phyloP scores from a whole-genome alignment of 1,284 basidiomycete genomes.

The Marasmius sp. region DNA sequence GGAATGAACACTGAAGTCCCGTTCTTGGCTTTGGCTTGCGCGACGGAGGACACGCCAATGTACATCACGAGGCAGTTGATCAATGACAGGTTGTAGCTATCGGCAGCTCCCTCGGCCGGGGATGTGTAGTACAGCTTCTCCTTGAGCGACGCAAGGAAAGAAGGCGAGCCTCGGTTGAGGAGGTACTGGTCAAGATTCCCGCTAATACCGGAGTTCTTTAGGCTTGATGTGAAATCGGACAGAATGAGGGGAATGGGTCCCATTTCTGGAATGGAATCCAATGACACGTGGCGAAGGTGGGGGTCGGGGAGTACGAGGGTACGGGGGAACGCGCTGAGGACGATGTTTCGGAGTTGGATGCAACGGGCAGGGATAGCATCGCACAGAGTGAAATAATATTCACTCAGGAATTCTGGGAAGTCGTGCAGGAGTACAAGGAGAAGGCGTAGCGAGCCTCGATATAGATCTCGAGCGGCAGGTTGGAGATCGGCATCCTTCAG shows the following conservation, averaged over 20 bases:
- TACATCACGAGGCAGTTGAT: conserved; percentile 96
- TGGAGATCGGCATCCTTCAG: conserved; percentile 81
- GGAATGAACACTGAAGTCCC: conserved; percentile 79
- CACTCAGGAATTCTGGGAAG: conserved; percentile 97
- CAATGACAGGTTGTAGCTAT: conserved; percentile 85
- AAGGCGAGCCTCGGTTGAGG: conserved; percentile 63
- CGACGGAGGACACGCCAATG: conserved; percentile 87
- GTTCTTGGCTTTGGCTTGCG: conserved; percentile 79
- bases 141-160: conserved; percentile 79
- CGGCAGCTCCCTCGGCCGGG: conserved; percentile 48
- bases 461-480: conserved; percentile 84
- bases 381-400: conserved; percentile 95
- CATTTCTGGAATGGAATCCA: conserved; percentile 83
- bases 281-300: conserved; percentile 68
- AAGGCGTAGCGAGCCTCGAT: conserved; percentile 90
- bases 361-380: conserved; percentile 92
- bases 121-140: conserved; percentile 68
- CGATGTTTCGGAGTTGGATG: conserved; percentile 95
- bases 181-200: conserved; percentile 82
- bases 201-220: conserved; percentile 80
- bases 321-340: conserved; percentile 96
- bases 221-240: conserved; percentile 84
- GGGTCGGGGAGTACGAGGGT: conserved; percentile 87
- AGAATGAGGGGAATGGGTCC: conserved; percentile 87
- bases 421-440: conserved; percentile 96